Evolutionary conservation across 768 basidiomycete species (phyloP), one percentile per base, ranked within the genome.

Genomic region (Imleria badia): DNA sequence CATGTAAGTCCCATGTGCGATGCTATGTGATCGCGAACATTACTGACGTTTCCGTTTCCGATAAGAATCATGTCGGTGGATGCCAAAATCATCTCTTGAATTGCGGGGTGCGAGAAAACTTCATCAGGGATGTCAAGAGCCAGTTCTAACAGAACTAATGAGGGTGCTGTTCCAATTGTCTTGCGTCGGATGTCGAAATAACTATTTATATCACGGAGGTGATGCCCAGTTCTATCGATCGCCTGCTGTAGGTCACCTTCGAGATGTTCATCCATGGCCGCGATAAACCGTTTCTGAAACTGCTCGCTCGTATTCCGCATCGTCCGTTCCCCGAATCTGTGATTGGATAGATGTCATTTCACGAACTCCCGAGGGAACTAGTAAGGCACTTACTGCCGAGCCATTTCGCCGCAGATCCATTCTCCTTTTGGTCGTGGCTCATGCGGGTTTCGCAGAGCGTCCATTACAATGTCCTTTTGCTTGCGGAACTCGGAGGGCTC

Each of bases 121-220:
- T 75, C 66, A 17, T 78, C 72, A 70, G 77, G 54, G 5, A 66
- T 60, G 42, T 77, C 65, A 38, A 79, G 49, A 1, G 65, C 56
- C 5, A 75, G 55, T 20, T 78, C 54, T 8, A 55, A 4, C 36
- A 55, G 8, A 11, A 50, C 42, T 26, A 52, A 55, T 3, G 42
- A 38, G 15, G 54, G 50, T 17, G 33, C 45, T 1, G 43, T 50
- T 4, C 35, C 50, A 19, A 52, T 39, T 3, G 74, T 80, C 20
- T 75, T 61, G 3, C 78, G 70, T 6, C 80, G 71, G n/a, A 77
- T 61, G 1, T 60, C 51, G 13, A 81, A 63, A 52, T 81, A 82
- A 31, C 62, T 67, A 5, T 75, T 62, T 19, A 81, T 61, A 12
- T 66, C 66, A 3, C 76, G 73, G 12, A 78, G 64, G 39, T 52